phyloP scores from a whole-genome alignment of 306 rosid genomes.

The Rosa chinensis region DNA sequence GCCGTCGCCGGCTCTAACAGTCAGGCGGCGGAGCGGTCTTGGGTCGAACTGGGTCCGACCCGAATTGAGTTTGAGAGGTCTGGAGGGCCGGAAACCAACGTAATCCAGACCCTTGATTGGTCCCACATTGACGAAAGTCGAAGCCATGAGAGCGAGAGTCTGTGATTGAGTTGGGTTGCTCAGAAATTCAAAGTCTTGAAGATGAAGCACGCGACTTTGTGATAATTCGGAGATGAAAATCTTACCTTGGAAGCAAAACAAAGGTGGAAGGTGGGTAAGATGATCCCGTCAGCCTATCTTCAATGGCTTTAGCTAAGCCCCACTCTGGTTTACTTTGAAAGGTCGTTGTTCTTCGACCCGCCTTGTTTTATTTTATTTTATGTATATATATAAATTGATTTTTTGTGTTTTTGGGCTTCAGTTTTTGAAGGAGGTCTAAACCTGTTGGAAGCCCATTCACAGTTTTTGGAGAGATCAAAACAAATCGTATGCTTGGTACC shows the following conservation, averaged over 20 bases:
- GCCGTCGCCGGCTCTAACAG: constrained; percentile 48
- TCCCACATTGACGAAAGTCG: constrained; percentile 48
- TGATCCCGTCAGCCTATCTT: constrained; percentile 1
- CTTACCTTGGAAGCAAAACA: constrained; percentile 19
- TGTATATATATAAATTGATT: not conserved
- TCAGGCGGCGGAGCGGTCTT: constrained; percentile 34
- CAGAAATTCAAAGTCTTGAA: constrained; percentile 2
- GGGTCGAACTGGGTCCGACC: constrained; percentile 33
- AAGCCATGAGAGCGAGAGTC: constrained; percentile 42
- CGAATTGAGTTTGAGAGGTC: constrained; percentile 27
- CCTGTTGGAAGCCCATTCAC: not conserved
- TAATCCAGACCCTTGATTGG: constrained; percentile 43
- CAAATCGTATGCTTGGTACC: not conserved
- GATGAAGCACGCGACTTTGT: not conserved
- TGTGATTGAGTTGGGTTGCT: not conserved
- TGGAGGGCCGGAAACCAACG: constrained; percentile 42
- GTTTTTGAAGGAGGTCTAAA: too few species aligned
- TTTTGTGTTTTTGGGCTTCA: not conserved
- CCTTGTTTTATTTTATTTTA: not conserved
- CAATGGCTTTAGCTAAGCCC: not conserved
- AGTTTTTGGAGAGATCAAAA: not conserved
- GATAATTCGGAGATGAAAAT: constrained; percentile 5
- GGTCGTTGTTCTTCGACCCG: not conserved
- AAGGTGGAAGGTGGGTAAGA: not conserved
- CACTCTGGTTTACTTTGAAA: not conserved